Conservation (phyloP, 2,329 filamentous ascomycete genomes). For the Sclerotinia borealis region DNA sequence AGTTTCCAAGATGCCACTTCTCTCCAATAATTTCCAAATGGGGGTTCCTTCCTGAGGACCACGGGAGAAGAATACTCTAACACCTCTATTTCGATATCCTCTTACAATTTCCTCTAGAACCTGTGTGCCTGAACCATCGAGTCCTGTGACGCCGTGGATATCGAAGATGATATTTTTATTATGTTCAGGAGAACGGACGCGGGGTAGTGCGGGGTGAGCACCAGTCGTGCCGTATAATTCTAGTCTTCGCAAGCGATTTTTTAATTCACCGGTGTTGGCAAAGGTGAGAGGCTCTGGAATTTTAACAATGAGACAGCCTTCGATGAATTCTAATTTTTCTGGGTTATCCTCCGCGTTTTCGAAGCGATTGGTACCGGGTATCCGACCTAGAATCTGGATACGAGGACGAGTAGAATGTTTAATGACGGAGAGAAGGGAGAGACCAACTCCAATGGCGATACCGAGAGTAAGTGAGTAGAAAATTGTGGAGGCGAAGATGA, state of each 20-base stretch:
- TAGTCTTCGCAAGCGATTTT: constrained; percentile 72
- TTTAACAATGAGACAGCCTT: constrained; percentile 91
- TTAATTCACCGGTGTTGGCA: constrained; percentile 90
- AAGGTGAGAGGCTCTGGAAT: constrained; percentile 96
- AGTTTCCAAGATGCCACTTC: constrained; percentile 77
- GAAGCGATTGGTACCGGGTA: constrained; percentile 76
- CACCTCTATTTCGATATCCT: constrained; percentile 69
- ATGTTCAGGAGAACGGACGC: constrained; percentile 68
- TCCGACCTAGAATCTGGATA: constrained; percentile 90
- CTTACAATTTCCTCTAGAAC: constrained; percentile 86
- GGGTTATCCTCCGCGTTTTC: constrained; percentile 76
- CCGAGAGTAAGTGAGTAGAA: constrained; percentile 92
- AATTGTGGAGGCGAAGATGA: constrained; percentile 87
- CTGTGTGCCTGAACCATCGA: constrained; percentile 90
- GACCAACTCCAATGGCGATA: constrained; percentile 87
- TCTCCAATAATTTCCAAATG: constrained; percentile 61
- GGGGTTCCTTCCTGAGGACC: constrained; percentile 37
- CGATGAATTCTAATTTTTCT: constrained; percentile 76
- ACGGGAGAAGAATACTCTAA: constrained; percentile 68
- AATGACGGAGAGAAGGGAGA: constrained; percentile 85
- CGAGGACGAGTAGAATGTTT: constrained; percentile 85
- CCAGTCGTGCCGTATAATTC: constrained; percentile 84
- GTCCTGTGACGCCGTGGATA: constrained; percentile 90
- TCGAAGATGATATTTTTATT: constrained; percentile 95
- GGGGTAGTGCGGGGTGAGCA: constrained; percentile 82